Conservation (phyloP, 805 yeast species). For the Monosporozyma servazzii region DNA sequence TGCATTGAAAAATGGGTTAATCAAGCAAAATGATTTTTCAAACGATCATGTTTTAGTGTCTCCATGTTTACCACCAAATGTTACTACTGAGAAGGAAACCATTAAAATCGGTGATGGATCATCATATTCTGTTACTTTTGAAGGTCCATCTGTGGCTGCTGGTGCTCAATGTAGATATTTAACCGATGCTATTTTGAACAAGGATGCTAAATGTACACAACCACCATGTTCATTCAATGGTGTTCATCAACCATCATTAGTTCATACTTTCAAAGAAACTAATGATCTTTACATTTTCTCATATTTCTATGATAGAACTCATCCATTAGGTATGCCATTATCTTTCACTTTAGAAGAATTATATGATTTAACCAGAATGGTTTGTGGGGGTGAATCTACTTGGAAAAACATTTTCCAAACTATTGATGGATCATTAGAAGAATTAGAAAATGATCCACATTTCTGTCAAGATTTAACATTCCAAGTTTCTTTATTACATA, state of each 20-base stretch:
- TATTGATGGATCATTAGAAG: slow-evolving; percentile 55
- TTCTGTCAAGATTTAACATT: slow-evolving; percentile 92
- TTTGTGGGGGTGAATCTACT: slow-evolving; percentile 71
- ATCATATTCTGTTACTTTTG: slow-evolving; percentile 47
- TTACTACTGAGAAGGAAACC: slow-evolving; percentile 45
- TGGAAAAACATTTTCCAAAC: slow-evolving; percentile 65
- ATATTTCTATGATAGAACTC: slow-evolving; percentile 89
- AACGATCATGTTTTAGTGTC: slow-evolving; percentile 45
- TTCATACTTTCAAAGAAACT: slow-evolving; percentile 58
- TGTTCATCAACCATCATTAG: slow-evolving; percentile 89
- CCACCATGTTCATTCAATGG: slow-evolving; percentile 96
- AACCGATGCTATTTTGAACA: slow-evolving; percentile 75
- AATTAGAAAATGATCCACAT: slow-evolving; percentile 69
- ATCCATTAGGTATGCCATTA: slow-evolving; percentile 89
- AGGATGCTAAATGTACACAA: slow-evolving; percentile 63
- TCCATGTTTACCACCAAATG: slow-evolving; percentile 86
- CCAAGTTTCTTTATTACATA: slow-evolving; percentile 81
- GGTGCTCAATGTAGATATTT: slow-evolving; percentile 80
- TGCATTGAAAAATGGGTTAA: slow-evolving; percentile 35
- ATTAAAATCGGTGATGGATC: slow-evolving; percentile 47
- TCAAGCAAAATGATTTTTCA: slow-evolving; percentile 31
- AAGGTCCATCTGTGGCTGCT: slow-evolving; percentile 54
- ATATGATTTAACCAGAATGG: slow-evolving; percentile 68
- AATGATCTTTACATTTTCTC: slow-evolving; percentile 86
- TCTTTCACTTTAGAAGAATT: slow-evolving; percentile 81